These are phyloP conservation scores for Aristolochia californica DNA, from an alignment of 164 flowering plant species.

Conservation along the genomic window DNA sequence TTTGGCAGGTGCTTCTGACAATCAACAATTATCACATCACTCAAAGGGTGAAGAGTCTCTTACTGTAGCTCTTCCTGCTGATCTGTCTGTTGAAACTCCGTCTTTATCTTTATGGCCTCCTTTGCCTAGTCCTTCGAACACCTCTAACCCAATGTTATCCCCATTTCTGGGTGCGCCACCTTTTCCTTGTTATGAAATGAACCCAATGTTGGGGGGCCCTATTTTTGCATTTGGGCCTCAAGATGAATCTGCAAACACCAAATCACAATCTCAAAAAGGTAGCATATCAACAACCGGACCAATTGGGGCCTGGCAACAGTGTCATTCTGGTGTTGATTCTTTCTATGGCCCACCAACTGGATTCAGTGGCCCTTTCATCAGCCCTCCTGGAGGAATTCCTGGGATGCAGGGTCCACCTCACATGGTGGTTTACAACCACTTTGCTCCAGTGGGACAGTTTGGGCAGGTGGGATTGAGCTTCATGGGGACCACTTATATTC, in stretches of 20 bases:
- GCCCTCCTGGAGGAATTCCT: conserved; percentile 72
- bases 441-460: conserved; percentile 92
- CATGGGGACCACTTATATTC: conserved; percentile 89
- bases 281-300: conserved; percentile 48
- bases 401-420: conserved; percentile 89
- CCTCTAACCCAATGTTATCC: conserved; percentile 65
- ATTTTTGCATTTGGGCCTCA: conserved; percentile 78
- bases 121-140: conserved; percentile 61
- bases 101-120: conserved; percentile 82
- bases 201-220: conserved; percentile 75
- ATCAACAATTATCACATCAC: conserved; percentile 35
- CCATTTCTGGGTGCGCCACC: conserved; percentile 75
- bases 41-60: conserved; percentile 69
- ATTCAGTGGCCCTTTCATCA: conserved; percentile 76
- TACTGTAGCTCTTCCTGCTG: conserved; percentile 87
- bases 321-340: conserved; percentile 78
- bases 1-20: conserved; percentile 39
- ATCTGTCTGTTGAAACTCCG: conserved; percentile 85
- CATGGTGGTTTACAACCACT: conserved; percentile 96
- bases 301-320: conserved; percentile 68
- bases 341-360: conserved; percentile 84
- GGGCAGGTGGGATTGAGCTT: conserved; percentile 94
- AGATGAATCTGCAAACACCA: conserved; percentile 55
- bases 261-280: conserved; percentile 55
- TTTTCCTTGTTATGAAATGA: conserved; percentile 85